Evolutionary conservation across 78 protist species (phyloP), one percentile per base, ranked within the genome.

Genomic region (Ministeria vibrans): DNA sequence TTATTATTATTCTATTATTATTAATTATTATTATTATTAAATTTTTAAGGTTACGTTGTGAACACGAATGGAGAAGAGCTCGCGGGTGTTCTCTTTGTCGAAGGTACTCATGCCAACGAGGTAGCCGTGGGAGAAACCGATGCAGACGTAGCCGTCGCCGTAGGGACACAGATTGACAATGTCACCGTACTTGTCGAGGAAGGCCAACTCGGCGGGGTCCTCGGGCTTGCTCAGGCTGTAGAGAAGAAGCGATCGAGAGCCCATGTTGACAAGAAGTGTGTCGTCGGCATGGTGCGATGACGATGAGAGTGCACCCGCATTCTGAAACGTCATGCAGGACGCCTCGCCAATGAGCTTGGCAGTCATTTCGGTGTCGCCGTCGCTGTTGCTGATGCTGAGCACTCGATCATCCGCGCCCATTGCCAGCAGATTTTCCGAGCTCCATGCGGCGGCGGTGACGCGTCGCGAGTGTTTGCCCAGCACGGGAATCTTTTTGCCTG

Each of bases 361-460:
- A 59, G 44, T 71, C 20, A 0, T 7, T 15, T 81, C 15, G 30
- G 59, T 39, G 51, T 75, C 81, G 1, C 90, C 90, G 23, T 62
- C 81, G 0, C 27, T 34, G 68, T 59, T 68, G 34, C n/a, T 30
- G 69, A 86, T 27, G 22, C 80, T 69, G 34, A 78, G 7, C 76
- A 22, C 2, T 23, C 30, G 34, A 68, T 89, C 88, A 41, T 88
- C 92, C 18, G 87, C 42, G 2, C 43, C 88, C 46, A 92, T 68
- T 0, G 84, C 90, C 22, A 92, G 87, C 44, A 38, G 11, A 34
- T 59, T 59, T 27, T 43, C 44, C 9, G 11, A 0, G 79, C 36
- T 79, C 95, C 95, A 92, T 13, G 86, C 86, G 38, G 86, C 93
- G 72, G 46, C 71, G 41, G 61, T 46, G 80, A 92, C 90, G 39